These are phyloP conservation scores for Silene uniflora DNA, from an alignment of 148 eudicot genomes.

Conservation along the genomic window DNA sequence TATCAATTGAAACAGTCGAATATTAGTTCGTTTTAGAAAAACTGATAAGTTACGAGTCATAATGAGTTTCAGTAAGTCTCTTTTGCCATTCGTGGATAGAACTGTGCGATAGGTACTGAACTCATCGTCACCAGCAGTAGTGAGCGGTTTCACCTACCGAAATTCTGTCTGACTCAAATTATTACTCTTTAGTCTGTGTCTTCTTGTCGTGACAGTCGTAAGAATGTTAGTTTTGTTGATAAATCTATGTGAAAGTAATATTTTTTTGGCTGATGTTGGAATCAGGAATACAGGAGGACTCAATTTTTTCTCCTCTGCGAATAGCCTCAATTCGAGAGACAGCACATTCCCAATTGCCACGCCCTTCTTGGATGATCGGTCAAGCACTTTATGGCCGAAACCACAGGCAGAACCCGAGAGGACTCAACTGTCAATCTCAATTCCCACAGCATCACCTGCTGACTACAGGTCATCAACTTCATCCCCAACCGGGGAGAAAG, in stretches of 20 bases:
- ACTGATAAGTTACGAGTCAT: no score
- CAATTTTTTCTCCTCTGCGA: constrained; percentile 18
- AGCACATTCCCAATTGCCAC: constrained; percentile 17
- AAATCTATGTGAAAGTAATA: background rate
- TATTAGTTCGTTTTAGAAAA: no score
- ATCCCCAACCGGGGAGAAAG: constrained; percentile 42
- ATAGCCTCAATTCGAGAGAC: constrained; percentile 16
- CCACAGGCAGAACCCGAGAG: constrained; percentile 52
- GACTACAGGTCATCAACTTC: constrained; percentile 51
- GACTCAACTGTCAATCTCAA: constrained; percentile 85
- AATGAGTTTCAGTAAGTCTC: no score
- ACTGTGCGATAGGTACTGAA: no score
- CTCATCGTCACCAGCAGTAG: no score
- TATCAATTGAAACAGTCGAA: no score
- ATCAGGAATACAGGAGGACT: constrained; percentile 8
- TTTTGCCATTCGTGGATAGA: no score
- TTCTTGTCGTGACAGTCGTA: no score
- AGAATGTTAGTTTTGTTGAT: no score
- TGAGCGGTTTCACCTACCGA: no score
- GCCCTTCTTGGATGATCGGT: constrained; percentile 14
- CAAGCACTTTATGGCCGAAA: constrained; percentile 7
- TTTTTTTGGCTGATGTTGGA: background rate
- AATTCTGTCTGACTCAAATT: no score
- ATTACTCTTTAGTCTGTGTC: no score
- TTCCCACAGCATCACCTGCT: constrained; percentile 41